A percentile compares a stretch with the other conserved stretches of the same genome.
Conservation (phyloP, 2,329 filamentous ascomycete genomes). For the Metarhizium guizhouense region DNA sequence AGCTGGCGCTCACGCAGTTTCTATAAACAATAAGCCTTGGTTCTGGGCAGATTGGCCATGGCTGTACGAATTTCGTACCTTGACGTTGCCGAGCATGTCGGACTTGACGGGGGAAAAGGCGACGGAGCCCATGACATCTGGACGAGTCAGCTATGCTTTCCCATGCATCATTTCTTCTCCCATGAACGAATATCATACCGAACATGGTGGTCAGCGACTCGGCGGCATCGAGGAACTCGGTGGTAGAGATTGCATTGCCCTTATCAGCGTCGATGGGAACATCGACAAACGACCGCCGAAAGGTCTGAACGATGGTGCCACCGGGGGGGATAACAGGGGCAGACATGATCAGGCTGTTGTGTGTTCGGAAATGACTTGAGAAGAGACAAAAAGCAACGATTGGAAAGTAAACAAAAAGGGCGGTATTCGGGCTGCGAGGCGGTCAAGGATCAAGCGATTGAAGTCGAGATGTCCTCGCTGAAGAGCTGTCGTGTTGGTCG, state of each 20-base stretch:
- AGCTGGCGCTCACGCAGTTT: constrained; percentile 83
- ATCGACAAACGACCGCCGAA: constrained; percentile 75
- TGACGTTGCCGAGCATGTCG: constrained; percentile 87
- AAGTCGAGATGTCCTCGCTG: neutral
- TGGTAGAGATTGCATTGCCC: constrained; percentile 70
- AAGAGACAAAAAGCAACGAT: neutral
- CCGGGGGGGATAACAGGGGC: constrained; percentile 46
- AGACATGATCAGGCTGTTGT: constrained; percentile 33
- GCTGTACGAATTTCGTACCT: constrained; percentile 44
- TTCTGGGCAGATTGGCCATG: neutral
- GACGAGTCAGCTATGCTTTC: neutral
- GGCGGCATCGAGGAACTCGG: constrained; percentile 82
- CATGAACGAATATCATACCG: constrained; percentile 38
- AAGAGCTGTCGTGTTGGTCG: neutral
- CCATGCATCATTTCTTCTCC: neutral
- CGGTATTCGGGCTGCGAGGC: neutral
- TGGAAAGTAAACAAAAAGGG: neutral
- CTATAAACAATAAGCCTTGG: constrained; percentile 32
- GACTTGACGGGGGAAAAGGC: constrained; percentile 87
- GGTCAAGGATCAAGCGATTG: neutral
- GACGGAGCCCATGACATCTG: constrained; percentile 56
- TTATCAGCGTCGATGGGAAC: constrained; percentile 68
- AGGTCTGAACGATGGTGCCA: constrained; percentile 76
- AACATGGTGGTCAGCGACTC: constrained; percentile 84
- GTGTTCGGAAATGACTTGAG: too few relatives aligned